These are phyloP conservation scores for Leccinellum luteum DNA, from an alignment of 768 basidiomycete species.

Conservation along the genomic window DNA sequence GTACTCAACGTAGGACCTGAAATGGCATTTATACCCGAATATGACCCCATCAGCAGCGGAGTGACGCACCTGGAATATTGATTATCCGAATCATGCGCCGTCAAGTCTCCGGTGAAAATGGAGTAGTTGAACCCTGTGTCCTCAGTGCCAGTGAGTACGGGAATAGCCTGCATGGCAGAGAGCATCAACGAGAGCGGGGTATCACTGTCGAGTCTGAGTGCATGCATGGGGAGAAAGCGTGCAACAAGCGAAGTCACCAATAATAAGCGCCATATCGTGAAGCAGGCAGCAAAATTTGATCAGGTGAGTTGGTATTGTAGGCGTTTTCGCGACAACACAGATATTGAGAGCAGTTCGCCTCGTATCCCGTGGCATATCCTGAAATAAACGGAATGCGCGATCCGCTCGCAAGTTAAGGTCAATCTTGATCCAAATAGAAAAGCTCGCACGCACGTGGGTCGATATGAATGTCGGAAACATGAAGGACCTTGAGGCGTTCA, in stretches of 20 bases:
- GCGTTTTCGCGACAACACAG: conserved; percentile 58
- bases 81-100: conserved; percentile 65
- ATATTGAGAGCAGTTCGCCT: conserved; percentile 62
- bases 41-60: background rate
- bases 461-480: conserved; percentile 47
- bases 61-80: conserved; percentile 50
- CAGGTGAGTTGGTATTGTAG: conserved; percentile 45
- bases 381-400: background rate
- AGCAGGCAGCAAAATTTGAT: conserved; percentile 49
- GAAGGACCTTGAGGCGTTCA: conserved; percentile 44
- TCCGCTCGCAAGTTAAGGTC: background rate
- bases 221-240: background rate
- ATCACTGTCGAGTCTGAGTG: conserved; percentile 40
- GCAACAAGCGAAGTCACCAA: background rate
- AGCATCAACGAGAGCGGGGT: conserved; percentile 54
- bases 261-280: conserved; percentile 54
- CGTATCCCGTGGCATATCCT: conserved; percentile 66
- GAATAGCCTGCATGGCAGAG: conserved; percentile 61
- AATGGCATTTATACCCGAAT: background rate
- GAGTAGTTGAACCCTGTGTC: conserved; percentile 59
- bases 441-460: conserved; percentile 38
- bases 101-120: conserved; percentile 70
- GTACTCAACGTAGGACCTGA: conserved; percentile 55
- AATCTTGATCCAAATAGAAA: background rate
- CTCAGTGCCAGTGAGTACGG: conserved; percentile 56